Conservation (phyloP, 176 grass and related monocot species). For the Puccinellia tenuiflora region DNA sequence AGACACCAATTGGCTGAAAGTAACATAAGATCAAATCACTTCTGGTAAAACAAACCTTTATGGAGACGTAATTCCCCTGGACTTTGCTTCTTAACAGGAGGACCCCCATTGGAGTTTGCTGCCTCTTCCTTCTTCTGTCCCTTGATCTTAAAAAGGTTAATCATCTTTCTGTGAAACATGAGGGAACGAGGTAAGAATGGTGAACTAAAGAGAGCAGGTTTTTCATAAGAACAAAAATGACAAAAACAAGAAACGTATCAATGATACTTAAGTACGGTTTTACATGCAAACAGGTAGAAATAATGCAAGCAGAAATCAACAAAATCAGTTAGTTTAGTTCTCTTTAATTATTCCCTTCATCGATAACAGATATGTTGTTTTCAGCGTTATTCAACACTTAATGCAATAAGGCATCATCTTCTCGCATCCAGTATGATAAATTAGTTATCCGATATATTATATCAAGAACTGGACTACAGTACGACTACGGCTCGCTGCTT, state of each 20-base stretch:
- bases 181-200: neutral
- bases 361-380: neutral
- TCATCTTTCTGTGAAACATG: constrained; percentile 38
- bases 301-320: neutral
- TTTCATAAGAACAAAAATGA: neutral
- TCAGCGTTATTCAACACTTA: neutral
- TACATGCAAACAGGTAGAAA: neutral
- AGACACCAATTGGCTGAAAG: neutral
- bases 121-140: constrained; percentile 49
- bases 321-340: neutral
- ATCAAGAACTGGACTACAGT: neutral
- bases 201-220: neutral
- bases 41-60: constrained; percentile 37
- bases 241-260: neutral
- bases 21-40: neutral
- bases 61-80: constrained; percentile 60
- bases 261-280: neutral
- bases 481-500: neutral
- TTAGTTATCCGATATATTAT: neutral
- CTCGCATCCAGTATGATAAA: neutral
- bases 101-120: constrained; percentile 42
- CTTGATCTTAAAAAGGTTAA: constrained; percentile 66
- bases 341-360: neutral
- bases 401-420: neutral
- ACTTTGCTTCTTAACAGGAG: constrained; percentile 54